Conservation (phyloP, 768 basidiomycete genomes). For the Coprinopsis marcescibilis region DNA sequence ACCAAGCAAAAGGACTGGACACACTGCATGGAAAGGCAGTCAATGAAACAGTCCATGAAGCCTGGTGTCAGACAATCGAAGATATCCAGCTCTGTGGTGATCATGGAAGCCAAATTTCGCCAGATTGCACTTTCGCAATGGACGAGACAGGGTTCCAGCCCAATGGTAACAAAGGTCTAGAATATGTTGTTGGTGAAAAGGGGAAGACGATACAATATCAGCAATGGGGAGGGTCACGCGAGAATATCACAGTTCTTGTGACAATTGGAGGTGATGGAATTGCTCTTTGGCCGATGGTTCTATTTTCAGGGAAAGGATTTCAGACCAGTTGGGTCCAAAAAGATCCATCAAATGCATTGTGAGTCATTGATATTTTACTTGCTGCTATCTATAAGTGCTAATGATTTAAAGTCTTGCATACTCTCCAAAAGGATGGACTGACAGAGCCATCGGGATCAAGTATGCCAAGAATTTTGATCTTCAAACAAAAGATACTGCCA, state of each 20-base stretch:
- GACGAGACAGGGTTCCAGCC: slow-evolving; percentile 27
- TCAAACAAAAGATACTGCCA: slow-evolving; percentile 20
- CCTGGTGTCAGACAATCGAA: no score
- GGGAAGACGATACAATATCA: slow-evolving; percentile 24
- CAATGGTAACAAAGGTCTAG: slow-evolving; percentile 9
- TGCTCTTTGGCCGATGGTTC: slow-evolving; percentile 22
- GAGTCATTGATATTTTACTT: slow-evolving; percentile 10
- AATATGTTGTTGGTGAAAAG: slow-evolving; percentile 19
- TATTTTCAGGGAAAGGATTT: slow-evolving; percentile 27
- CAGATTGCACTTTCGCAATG: no score
- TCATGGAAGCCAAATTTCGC: no score
- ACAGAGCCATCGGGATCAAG: slow-evolving; percentile 28
- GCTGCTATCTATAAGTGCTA: no score
- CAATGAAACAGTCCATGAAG: no score
- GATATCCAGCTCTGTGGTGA: no score
- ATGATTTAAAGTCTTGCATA: slow-evolving; percentile 16
- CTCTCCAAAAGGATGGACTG: slow-evolving; percentile 28
- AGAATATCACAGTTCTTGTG: slow-evolving; percentile 36
- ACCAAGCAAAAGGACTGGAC: no score
- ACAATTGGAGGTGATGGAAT: slow-evolving; percentile 37
- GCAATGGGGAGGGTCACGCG: slow-evolving; percentile 24
- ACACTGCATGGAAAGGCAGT: no score
- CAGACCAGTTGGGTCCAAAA: slow-evolving; percentile 23
- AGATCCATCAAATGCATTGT: slow-evolving; percentile 17
- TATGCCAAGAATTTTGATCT: slow-evolving; percentile 32